Conservation (phyloP, 148 eudicot species). For the Euryodendron excelsum region DNA sequence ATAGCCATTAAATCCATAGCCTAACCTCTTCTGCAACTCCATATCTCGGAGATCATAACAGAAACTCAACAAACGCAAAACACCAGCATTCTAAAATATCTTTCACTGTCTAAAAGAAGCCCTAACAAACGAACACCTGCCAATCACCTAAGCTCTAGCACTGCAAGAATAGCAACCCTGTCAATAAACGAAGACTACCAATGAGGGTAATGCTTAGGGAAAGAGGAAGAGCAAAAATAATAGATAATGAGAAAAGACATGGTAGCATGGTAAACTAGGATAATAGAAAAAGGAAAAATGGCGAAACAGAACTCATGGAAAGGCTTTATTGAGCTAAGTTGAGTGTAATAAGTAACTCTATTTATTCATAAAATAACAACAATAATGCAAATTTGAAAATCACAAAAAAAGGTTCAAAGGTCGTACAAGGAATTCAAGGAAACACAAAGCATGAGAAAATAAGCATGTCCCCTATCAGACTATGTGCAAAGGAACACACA, state of each 20-base stretch:
- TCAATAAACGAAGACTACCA: background rate
- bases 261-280: background rate
- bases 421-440: background rate
- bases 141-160: background rate
- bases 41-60: conserved; percentile 71
- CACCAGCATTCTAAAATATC: conserved; percentile 3
- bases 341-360: background rate
- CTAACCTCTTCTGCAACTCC: conserved; percentile 75
- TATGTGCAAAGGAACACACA: background rate
- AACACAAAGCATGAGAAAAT: background rate
- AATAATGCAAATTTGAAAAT: background rate
- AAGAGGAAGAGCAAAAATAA: background rate
- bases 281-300: background rate
- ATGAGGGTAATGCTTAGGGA: background rate
- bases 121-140: conserved; percentile 7
- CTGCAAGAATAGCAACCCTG: background rate
- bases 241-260: background rate
- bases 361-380: background rate
- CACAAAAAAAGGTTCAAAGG: background rate
- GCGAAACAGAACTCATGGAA: background rate
- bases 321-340: background rate
- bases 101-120: conserved; percentile 11
- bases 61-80: conserved; percentile 23
- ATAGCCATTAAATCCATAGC: conserved; percentile 73
- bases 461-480: background rate